A percentile compares a stretch with the other conserved stretches of the same genome.
Conservation (phyloP, 495 filamentous ascomycete species). For the Penicillium silybi region DNA sequence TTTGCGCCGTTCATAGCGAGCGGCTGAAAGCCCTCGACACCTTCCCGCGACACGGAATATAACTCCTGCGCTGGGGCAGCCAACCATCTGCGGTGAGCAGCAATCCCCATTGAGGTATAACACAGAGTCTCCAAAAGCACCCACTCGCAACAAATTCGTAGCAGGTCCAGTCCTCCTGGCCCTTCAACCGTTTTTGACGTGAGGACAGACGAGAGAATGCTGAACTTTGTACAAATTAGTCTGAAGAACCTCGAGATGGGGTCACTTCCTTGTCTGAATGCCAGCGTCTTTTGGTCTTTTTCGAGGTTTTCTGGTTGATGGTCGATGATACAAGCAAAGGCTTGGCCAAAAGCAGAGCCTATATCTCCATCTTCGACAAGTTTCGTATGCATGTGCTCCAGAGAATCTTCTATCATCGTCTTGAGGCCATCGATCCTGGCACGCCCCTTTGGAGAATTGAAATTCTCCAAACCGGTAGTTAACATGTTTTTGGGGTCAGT, state of each 20-base stretch:
- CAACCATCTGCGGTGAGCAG: background rate
- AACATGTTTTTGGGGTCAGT: too few species aligned
- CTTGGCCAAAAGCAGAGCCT: too few species aligned
- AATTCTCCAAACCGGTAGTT: too few species aligned
- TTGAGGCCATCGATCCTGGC: too few species aligned
- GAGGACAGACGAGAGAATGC: background rate
- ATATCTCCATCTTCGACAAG: too few species aligned
- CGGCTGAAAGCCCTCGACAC: background rate
- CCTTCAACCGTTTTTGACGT: background rate
- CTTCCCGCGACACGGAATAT: background rate
- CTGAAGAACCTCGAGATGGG: background rate
- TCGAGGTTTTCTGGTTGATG: background rate
- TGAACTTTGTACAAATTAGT: background rate
- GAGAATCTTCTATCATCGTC: too few species aligned
- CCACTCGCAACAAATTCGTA: constrained; percentile 1
- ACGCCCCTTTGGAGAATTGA: too few species aligned
- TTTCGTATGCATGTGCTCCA: too few species aligned
- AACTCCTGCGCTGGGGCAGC: background rate
- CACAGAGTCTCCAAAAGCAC: background rate
- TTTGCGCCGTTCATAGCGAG: background rate
- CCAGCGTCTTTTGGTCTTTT: background rate
- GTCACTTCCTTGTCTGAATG: background rate
- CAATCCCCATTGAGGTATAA: background rate
- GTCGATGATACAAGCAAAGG: background rate
- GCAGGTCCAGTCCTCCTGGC: background rate